Evolutionary conservation across 2,329 filamentous ascomycete genomes (phyloP).

Genomic region (Fusarium palustre): DNA sequence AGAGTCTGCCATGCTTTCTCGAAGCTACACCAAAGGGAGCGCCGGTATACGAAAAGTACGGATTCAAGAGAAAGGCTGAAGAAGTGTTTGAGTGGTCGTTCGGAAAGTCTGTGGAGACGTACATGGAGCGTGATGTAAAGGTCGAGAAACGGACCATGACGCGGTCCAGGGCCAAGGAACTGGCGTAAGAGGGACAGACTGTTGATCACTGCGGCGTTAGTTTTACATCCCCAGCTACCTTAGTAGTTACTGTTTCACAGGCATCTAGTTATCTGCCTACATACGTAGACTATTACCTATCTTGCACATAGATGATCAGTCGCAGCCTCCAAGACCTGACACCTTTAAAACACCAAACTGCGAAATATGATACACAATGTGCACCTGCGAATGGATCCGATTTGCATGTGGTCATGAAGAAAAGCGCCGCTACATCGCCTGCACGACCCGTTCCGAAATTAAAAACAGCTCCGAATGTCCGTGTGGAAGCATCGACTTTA

Average conservation of each 20-base stretch:
- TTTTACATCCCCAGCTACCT: background rate
- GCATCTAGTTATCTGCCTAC: background rate
- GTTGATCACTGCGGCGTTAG: slow-evolving; percentile 10
- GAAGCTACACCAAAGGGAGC: slow-evolving; percentile 63
- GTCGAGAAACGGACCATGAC: slow-evolving; percentile 19
- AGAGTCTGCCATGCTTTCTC: slow-evolving; percentile 59
- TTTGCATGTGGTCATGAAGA: slow-evolving; percentile 40
- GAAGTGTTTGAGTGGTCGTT: slow-evolving; percentile 51
- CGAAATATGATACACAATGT: slow-evolving; percentile 31
- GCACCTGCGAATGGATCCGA: slow-evolving; percentile 31
- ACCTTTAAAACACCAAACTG: background rate
- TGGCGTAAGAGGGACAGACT: slow-evolving; percentile 2
- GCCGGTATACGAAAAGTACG: slow-evolving; percentile 61
- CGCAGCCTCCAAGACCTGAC: background rate
- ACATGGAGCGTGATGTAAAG: slow-evolving; percentile 50
- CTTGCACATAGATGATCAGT: background rate
- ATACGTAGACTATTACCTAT: too few species aligned
- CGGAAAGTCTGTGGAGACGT: slow-evolving; percentile 50
- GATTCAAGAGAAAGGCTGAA: slow-evolving; percentile 57
- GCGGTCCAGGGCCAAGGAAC: slow-evolving; percentile 18
- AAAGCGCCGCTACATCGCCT: slow-evolving; percentile 35
- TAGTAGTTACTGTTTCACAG: background rate
- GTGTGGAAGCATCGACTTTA: slow-evolving; percentile 39
- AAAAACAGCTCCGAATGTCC: slow-evolving; percentile 25
- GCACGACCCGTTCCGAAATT: slow-evolving; percentile 32